Evolutionary conservation across 768 basidiomycete genomes (phyloP), one percentile per base, ranked within the genome.

Genomic region (Kwoniella europaea): DNA sequence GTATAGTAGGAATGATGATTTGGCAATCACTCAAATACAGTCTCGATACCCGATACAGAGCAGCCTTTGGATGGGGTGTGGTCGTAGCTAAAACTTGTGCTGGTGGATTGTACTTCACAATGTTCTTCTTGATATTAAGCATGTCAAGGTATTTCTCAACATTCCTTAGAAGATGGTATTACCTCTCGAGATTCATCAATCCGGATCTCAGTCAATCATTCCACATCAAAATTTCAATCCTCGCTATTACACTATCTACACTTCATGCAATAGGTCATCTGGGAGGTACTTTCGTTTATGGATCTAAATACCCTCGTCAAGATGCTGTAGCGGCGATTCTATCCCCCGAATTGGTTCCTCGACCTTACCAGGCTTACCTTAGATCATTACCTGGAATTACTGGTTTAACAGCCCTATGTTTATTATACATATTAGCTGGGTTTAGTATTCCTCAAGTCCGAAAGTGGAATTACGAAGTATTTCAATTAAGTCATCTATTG

Each of bases 91-190:
- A 75, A 42, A 71, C 74, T 5, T 69, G 58, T 54, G 74, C 74
- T 10, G 74, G 74, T 9, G 65, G 50, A 18, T 67, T 75, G 2
- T 75, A 75, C 53, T 50, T 60, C 22, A 73, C 71, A 7, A 43
- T 73, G 29, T 75, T 75, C 65, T 73, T 72, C 74, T 57, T 75
- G 20, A 35, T 75, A 52, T 68, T 73, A 44, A 63, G 58, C 4
- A 75, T 75, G 74, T 64, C 46, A 41, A 63, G 74, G 42, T 70
- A 75, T 57, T 71, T 73, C 50, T 72, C 74, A 10, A 75, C 74
- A 5, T 62, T 69, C 20, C 69, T 75, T n/a, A 58, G 74, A 44
- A 58, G 71, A 54, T 72, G 63, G 10, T 73, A 73, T 58, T 18
- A 15, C 29, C 42, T 75, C 3, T 72, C 71, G 18, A 41, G 69